phyloP scores from a whole-genome alignment of 371 early-diverging fungal genomes.

The Mortierella sp. region DNA sequence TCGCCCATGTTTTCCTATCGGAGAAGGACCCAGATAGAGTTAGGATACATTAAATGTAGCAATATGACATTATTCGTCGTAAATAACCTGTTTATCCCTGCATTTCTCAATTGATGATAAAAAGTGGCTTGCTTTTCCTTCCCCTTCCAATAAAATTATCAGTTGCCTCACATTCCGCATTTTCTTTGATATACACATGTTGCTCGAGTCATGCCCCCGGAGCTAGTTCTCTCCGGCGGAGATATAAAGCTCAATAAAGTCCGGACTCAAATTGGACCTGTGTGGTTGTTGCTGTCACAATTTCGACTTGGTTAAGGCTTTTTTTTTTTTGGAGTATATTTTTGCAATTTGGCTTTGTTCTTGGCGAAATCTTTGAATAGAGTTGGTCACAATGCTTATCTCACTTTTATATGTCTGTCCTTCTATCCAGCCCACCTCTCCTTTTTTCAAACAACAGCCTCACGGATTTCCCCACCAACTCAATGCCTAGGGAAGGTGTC shows the following conservation, averaged over 20 bases:
- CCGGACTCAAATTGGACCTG: neutral
- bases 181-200: neutral
- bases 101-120: neutral
- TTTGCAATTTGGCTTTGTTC: neutral
- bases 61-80: too few species aligned
- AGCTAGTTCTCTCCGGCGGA: neutral
- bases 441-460: neutral
- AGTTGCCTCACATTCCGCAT: neutral
- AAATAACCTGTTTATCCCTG: neutral
- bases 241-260: too few species aligned
- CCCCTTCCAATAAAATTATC: slow-evolving; percentile 2
- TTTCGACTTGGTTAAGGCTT: too few species aligned
- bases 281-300: too few species aligned
- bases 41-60: neutral
- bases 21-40: neutral
- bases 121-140: slow-evolving; percentile 1
- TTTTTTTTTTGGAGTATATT: neutral
- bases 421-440: neutral
- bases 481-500: slow-evolving; percentile 1
- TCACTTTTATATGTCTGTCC: neutral
- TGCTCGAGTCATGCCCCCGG: neutral
- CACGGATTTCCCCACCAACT: neutral
- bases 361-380: neutral
- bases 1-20: slow-evolving; percentile 46
- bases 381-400: slow-evolving; percentile 3